Conservation (phyloP, 441 rosid species). For the Aleurites moluccanus region DNA sequence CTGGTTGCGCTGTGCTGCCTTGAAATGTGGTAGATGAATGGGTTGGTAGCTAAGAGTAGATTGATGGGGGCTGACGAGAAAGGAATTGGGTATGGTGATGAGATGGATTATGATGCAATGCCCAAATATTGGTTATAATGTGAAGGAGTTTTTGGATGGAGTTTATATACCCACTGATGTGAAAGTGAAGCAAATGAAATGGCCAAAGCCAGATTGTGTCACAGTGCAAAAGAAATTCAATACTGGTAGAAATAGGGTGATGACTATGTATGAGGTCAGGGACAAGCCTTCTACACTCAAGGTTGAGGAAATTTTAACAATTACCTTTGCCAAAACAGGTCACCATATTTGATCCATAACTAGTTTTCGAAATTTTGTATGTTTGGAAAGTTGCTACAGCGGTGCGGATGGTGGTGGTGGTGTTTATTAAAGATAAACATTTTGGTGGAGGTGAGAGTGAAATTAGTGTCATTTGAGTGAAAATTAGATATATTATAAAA, state of each 20-base stretch:
- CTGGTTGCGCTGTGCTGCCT: no score
- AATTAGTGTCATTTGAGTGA: no score
- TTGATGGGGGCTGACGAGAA: conserved; percentile 80
- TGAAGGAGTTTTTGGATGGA: conserved; percentile 91
- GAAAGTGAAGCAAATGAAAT: conserved; percentile 86
- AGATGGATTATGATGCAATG: conserved; percentile 51
- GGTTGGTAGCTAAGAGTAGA: conserved; percentile 81
- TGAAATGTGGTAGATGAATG: no score
- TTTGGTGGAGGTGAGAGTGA: no score
- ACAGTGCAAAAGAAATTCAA: conserved; percentile 97
- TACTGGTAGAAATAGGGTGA: conserved; percentile 81
- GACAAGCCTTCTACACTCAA: conserved; percentile 87
- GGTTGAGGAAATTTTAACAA: no score
- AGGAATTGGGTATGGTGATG: conserved; percentile 65
- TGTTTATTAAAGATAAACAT: no score
- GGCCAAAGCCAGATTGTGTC: conserved; percentile 79
- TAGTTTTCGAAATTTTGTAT: no score
- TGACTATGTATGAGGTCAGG: conserved; percentile 90
- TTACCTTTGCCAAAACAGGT: no score
- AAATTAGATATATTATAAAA: no score
- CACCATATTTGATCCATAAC: no score
- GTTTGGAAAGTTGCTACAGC: no score
- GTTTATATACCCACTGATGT: conserved; percentile 79
- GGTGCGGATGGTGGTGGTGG: no score
- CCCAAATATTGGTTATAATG: conserved; percentile 76